Evolutionary conservation across 495 filamentous ascomycete species (phyloP).

Genomic region (Neurospora intermedia): DNA sequence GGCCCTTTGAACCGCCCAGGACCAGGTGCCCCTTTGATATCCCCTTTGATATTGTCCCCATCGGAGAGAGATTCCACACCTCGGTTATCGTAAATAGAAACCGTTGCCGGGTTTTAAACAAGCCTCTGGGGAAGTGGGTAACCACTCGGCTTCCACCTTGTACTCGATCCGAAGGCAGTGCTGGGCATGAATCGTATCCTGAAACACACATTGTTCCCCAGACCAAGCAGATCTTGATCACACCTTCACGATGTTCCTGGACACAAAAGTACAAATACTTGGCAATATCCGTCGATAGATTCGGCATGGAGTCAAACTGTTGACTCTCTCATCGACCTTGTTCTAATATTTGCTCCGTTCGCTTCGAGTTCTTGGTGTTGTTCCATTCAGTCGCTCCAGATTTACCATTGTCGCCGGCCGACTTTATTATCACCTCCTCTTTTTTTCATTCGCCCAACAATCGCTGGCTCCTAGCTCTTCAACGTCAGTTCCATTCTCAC

Average conservation of each 20-base stretch:
- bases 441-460: not conserved
- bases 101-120: not conserved
- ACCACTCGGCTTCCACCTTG: not conserved
- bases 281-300: conserved; percentile 3
- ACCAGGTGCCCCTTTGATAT: too few relatives aligned
- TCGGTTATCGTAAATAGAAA: not conserved
- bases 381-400: not conserved
- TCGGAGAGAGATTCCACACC: not conserved
- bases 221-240: conserved; percentile 16
- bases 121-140: not conserved
- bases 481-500: conserved; percentile 23
- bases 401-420: conserved; percentile 35
- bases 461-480: conserved; percentile 1
- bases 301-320: conserved; percentile 9
- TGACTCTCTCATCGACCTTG: conserved; percentile 12
- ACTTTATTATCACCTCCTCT: conserved; percentile 23
- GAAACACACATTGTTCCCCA: conserved; percentile 20
- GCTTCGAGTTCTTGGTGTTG: conserved; percentile 10
- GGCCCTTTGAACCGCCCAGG: too few relatives aligned
- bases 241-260: conserved; percentile 2
- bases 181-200: conserved; percentile 1
- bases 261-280: conserved; percentile 26
- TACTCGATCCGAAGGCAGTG: not conserved
- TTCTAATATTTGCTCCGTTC: conserved; percentile 13
- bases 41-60: not conserved